Base-by-base conservation (phyloP, 202 grass and related monocot species). In the Setaria italica region DNA sequence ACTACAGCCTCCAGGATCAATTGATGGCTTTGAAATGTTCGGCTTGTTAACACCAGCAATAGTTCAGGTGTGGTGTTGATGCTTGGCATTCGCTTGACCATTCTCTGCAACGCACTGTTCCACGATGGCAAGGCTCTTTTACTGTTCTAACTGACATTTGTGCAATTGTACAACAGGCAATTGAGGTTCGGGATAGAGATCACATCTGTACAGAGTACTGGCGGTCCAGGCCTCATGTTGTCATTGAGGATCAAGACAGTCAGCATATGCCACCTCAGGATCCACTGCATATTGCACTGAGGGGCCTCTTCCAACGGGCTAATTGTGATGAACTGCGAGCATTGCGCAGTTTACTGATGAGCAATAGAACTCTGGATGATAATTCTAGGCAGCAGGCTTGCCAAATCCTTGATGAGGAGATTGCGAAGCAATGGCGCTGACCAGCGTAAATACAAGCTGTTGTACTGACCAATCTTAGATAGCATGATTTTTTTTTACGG, bases 21-120 rank as follows among this genome's bases (percentile, higher is more conserved):
- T 99, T 42, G 90, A 94, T 88, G 93, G 93, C 49, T 76, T 91
- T 73, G 93, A 95, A 89, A 95, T 99, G 93, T 95, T 99, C 37
- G 96, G 93, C 60, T 84, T 99, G 63, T 86, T 67, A 77, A 95
- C 86, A 90, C 93, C 93, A 55, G 42, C 39, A 2, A 82, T 94
- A 80, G 67, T 92, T 66, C 90, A 90, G 96, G 96, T 92, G 86
- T 83, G 72, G 57, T 10, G 82, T 64, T 87, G 62, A n/a, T 84
- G 50, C 49, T 83, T 84, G 72, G 42, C 37, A 62, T 86, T 79
- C 81, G 56, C 16, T 90, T 82, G n/a, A 74, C 62, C 11, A 78
- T 68, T 90, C 19, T 79, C 33, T 69, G 17, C 73, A 76, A 39
- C 39, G 55, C 47, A 62, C 32, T 68, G 50, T 82, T 85, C 32